phyloP scores from a whole-genome alignment of 495 filamentous ascomycete genomes.

The Aspergillus avenaceus region DNA sequence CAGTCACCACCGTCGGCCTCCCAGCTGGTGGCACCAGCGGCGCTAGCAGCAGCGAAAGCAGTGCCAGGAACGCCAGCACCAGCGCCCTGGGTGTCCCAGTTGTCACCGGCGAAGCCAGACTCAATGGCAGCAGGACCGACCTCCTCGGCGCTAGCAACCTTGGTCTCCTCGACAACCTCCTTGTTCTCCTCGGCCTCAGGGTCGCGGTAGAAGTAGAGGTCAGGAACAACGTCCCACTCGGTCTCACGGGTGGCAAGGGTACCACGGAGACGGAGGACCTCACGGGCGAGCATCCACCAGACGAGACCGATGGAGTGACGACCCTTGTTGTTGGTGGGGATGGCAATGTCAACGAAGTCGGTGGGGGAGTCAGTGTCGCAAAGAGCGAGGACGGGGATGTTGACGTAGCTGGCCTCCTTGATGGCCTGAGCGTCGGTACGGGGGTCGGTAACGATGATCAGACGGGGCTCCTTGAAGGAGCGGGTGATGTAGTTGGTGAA shows the following conservation, averaged over 20 bases:
- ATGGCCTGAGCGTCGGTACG: slow-evolving; percentile 99
- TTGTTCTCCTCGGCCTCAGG: slow-evolving; percentile 97
- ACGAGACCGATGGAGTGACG: slow-evolving; percentile 95
- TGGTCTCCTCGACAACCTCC: slow-evolving; percentile 67
- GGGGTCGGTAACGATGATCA: slow-evolving; percentile 98
- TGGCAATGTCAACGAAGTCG: slow-evolving; percentile 98
- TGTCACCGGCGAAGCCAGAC: slow-evolving; percentile 67
- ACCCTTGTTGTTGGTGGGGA: slow-evolving; percentile 99
- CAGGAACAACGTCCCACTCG: slow-evolving; percentile 97
- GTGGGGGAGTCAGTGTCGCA: slow-evolving; percentile 99
- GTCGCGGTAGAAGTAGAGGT: slow-evolving; percentile 99
- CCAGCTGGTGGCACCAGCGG: slow-evolving; percentile 68
- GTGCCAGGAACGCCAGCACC: slow-evolving; percentile 54
- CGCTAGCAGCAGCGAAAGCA: slow-evolving; percentile 58
- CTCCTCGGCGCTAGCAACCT: slow-evolving; percentile 77
- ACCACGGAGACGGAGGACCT: slow-evolving; percentile 97
- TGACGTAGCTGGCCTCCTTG: slow-evolving; percentile 99
- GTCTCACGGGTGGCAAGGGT: slow-evolving; percentile 90
- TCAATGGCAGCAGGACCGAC: slow-evolving; percentile 75
- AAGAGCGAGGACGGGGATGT: slow-evolving; percentile 98
- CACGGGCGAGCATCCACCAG: slow-evolving; percentile 99
- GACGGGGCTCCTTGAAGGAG: slow-evolving; percentile 99
- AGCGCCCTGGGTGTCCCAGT: slow-evolving; percentile 54
- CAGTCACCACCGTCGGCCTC: slow-evolving; percentile 73
- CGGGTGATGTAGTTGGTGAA: slow-evolving; percentile 99